These are phyloP conservation scores for Priceomyces fermenticarens DNA, from an alignment of 805 yeast species.

Conservation along the genomic window DNA sequence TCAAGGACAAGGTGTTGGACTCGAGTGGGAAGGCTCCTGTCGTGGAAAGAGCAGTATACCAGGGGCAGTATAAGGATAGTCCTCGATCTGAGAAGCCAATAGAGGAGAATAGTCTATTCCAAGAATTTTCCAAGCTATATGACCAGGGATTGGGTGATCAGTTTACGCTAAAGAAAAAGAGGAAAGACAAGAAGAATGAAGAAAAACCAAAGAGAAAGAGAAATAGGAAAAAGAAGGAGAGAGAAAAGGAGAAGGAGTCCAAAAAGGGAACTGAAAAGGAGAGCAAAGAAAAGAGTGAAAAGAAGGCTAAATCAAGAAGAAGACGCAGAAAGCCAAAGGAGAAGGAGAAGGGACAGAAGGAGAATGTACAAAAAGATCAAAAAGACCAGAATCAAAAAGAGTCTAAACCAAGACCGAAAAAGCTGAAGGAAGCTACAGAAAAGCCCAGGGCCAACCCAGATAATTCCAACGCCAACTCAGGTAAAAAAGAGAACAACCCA, in stretches of 20 bases:
- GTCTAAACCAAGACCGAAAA: background rate
- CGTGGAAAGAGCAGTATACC: conserved; percentile 31
- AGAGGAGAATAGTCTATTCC: conserved; percentile 13
- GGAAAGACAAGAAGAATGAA: conserved; percentile 8
- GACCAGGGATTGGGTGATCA: conserved; percentile 7
- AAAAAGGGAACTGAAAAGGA: conserved; percentile 5
- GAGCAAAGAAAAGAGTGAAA: conserved; percentile 2
- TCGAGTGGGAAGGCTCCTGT: conserved; percentile 29
- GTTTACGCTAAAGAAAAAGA: conserved; percentile 10
- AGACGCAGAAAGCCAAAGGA: conserved; percentile 5
- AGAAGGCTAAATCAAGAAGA: conserved; percentile 3
- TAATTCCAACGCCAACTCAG: background rate
- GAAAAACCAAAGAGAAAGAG: conserved; percentile 8
- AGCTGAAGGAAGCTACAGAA: conserved; percentile 1
- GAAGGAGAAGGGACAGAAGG: conserved; percentile 1
- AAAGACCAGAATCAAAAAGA: conserved; percentile 3
- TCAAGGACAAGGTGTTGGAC: conserved; percentile 18
- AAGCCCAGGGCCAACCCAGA: background rate
- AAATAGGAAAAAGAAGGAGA: conserved; percentile 7
- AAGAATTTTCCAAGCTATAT: conserved; percentile 7
- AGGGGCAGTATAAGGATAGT: too few species aligned
- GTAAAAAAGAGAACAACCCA: background rate
- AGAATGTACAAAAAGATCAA: conserved; percentile 4
- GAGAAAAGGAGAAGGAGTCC: conserved; percentile 6
- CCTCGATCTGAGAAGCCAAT: conserved; percentile 4